Evolutionary conservation across 1,284 basidiomycete species (phyloP), one percentile per base, ranked within the genome.

Genomic region (Ustilago esculenta): DNA sequence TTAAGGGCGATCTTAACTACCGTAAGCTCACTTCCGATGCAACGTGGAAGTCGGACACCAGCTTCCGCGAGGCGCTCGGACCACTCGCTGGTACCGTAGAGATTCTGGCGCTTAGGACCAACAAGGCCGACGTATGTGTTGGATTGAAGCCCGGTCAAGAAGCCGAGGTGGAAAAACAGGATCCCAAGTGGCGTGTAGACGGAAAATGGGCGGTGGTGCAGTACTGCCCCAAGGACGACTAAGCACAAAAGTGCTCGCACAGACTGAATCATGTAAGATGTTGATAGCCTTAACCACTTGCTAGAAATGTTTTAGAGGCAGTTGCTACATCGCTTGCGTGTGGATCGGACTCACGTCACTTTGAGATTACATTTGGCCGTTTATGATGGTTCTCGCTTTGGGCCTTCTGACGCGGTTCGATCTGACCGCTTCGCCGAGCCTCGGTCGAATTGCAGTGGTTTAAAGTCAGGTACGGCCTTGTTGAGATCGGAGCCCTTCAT

Each of bases 11-110:
- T 84, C 84, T 96, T 40, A 79, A 79, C 69, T 65, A 55, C 64
- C 53, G 67, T 61, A 96, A 92, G 79, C 86, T 98, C 24, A 91
- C 93, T 0, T 91, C 91, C 10, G 95, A 98, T 81, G 86, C 92
- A 15, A 85, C 86, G 73, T 98, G 95, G 95, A 90, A 91, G 0
- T 86, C 89, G 0, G 89, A 88, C 36, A 94, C 92, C 0, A 84
- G 90, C 0, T 94, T 97, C 82, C 83, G 86, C 27, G 84, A 86
- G 8, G 92, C 93, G 0, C 82, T 98, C 10, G 94, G 94, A 88
- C 79, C 75, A 51, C 66, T 73, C 7, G 87, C 88, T 0, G 91
- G 92, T 2, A 85, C 88, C 8, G 90, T 96, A 82, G 90, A 90
- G 3, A 82, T 96, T 20, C 83, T 96, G 25, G 92, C 91, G 72